Evolutionary conservation across 768 basidiomycete species (phyloP), one percentile per base, ranked within the genome.

Genomic region (Mycena latifolia): DNA sequence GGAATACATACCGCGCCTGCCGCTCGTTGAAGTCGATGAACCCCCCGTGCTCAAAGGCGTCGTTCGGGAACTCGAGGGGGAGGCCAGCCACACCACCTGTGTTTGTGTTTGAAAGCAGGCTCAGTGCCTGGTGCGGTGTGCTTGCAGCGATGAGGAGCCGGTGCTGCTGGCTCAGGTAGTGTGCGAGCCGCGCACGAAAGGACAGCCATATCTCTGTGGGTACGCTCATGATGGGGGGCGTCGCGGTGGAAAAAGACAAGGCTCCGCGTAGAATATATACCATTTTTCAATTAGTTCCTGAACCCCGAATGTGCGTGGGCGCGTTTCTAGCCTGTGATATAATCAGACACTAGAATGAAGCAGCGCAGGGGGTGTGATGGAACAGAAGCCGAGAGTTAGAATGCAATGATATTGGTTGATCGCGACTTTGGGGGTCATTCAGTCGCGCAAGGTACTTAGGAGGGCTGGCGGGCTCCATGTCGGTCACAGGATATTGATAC

Each of bases 11-110:
- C 15, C 50, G 47, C 17, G 48, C 27, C 47, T 39, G n/a, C 18
- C 27, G 37, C n/a, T 61, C 50, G 35, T 37, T 51, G 12, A 51
- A 61, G 22, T 61, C 59, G 18, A 61, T 61, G 35, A 41, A 61
- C n/a, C 59, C 59, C 7, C 50, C 39, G 39, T 61, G 50, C 41
- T 28, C 50, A 25, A 52, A 61, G n/a, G 50, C 39, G 11, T 52
- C 50, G 50, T 61, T 61, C 11, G 59, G 59, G 50, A 61, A 61
- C 17, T 61, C 50, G 28, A 41, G 50, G 18, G 59, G 48, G 22
- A 61, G 59, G 28, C 22, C 51, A 14, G 12, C 8, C 5, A 50
- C 39, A 17, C 24, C 22, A 37, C 10, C 28, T 18, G 20, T 39
- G 48, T 4, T 29, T 15, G 50, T n/a, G n/a, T n/a, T n/a, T n/a